These are phyloP conservation scores for Debaryomycetaceae sp. DNA, from an alignment of 1,139 yeast species.

Conservation along the genomic window DNA sequence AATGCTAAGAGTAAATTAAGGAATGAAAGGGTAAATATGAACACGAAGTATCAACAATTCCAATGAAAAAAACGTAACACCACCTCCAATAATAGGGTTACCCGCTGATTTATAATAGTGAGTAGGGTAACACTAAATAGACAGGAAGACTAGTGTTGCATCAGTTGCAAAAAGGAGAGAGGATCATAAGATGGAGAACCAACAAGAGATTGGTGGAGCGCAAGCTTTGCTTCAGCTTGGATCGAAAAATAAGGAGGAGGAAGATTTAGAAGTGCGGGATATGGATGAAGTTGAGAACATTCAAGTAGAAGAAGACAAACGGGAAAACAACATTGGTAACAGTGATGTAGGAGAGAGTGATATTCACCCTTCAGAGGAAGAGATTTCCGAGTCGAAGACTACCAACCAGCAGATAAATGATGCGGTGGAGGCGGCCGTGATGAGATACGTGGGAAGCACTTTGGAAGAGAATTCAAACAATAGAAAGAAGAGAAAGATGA, in stretches of 20 bases:
- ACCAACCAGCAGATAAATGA: conserved; percentile 44
- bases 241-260: conserved; percentile 24
- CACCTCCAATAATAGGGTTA: conserved; percentile 12
- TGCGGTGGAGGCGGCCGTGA: conserved; percentile 72
- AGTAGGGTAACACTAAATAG: background rate
- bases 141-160: background rate
- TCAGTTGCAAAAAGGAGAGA: conserved; percentile 9
- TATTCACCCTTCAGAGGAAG: conserved; percentile 15
- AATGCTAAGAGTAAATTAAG: background rate
- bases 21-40: conserved; percentile 1
- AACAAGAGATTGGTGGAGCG: conserved; percentile 45
- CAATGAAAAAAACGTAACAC: background rate
- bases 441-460: conserved; percentile 65
- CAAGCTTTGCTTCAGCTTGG: conserved; percentile 45
- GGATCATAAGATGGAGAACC: conserved; percentile 24
- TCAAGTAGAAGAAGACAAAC: conserved; percentile 21
- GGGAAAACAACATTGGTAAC: conserved; percentile 13
- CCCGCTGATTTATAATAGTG: conserved; percentile 7
- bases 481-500: conserved; percentile 13
- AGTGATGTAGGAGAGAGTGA: conserved; percentile 10
- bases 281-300: conserved; percentile 7
- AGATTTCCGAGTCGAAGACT: conserved; percentile 21
- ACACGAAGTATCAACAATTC: conserved; percentile 2
- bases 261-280: conserved; percentile 9
- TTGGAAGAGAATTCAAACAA: conserved; percentile 27